Conservation (phyloP, 2,329 filamentous ascomycete genomes). For the Alternaria arborescens region DNA sequence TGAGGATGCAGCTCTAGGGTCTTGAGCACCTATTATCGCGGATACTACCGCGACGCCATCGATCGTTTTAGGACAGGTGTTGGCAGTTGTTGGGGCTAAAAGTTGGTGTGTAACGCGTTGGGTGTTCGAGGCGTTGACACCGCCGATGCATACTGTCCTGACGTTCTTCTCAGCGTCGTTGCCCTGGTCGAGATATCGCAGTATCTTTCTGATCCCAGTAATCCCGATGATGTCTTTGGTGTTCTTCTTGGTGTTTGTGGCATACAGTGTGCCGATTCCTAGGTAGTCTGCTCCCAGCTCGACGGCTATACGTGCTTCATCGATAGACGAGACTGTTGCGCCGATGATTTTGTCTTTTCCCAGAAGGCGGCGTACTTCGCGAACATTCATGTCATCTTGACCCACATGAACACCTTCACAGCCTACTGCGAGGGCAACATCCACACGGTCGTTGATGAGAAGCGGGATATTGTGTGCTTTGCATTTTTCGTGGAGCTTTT, state of each 20-base stretch:
- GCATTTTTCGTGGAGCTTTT: conserved; percentile 75
- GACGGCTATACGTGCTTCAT: conserved; percentile 77
- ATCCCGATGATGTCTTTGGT: conserved; percentile 83
- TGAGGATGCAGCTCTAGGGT: conserved; percentile 71
- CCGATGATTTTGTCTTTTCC: conserved; percentile 84
- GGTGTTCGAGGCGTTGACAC: conserved; percentile 79
- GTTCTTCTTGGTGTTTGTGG: conserved; percentile 83
- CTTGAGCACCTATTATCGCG: conserved; percentile 78
- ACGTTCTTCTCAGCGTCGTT: conserved; percentile 39
- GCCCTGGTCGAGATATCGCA: conserved; percentile 65
- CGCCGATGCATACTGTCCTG: conserved; percentile 82
- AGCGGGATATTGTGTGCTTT: conserved; percentile 75
- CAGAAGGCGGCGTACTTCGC: conserved; percentile 74
- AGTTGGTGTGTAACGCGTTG: conserved; percentile 79
- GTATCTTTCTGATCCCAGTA: conserved; percentile 72
- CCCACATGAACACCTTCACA: conserved; percentile 95
- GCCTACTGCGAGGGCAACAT: conserved; percentile 83
- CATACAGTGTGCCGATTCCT: conserved; percentile 88
- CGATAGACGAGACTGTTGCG: conserved; percentile 78
- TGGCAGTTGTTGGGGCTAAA: conserved; percentile 45
- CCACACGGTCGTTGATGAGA: conserved; percentile 91
- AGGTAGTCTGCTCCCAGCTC: conserved; percentile 85
- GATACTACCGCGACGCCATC: conserved; percentile 90
- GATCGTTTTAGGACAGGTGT: conserved; percentile 63
- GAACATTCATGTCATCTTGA: conserved; percentile 85